Base-by-base conservation (phyloP, 257 asterid species). In the Solanum clarkiae region DNA sequence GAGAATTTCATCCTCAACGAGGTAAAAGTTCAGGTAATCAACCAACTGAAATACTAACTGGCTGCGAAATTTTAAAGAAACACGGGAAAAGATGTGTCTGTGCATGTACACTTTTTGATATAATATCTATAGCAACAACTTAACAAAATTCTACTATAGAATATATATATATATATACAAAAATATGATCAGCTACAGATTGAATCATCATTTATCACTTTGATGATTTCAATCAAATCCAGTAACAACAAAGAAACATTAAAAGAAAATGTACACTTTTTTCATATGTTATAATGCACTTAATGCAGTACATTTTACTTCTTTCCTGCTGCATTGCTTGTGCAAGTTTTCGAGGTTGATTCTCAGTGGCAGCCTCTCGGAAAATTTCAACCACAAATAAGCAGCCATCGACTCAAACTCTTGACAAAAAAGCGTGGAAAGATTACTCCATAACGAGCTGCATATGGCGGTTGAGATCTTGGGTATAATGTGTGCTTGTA, bases 401-500 rank as follows among this genome's bases (percentile, higher is more conserved):
- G 26, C 26, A 26, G 26, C 26, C 15, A 77, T 26, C 26, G 26
- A 26, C 26, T 26, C 26, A 26, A 26, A 26, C 26, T 26, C 26
- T 26, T 26, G 82, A 77, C 63, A 51, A 51, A 15, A 24, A 77
- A 51, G 63, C 0, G 24, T 16, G 5, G 1, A 10, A 77, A 77
- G 13, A 68, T 89, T 88, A 94, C 89, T 95, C 99, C 99, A 95
- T 92, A 9, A 93, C 92, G 5, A 97, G 97, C 79, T 97, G 91
- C 98, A 87, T 93, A 84, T 97, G 99, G 53, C 98, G 98, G 80
- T 90, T 91, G 56, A 95, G 91, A 89, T 97, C 98, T 85, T 93
- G 92, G 68, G 90, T 86, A 86, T 97, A 97, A 6, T 94, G 89
- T 6, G 97, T 92, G 44, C 88, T 87, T 10, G 94, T 82, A 89